A percentile compares a stretch with the other conserved stretches of the same genome.
Conservation (phyloP, 768 basidiomycete genomes). For the Suillus bovinus region DNA sequence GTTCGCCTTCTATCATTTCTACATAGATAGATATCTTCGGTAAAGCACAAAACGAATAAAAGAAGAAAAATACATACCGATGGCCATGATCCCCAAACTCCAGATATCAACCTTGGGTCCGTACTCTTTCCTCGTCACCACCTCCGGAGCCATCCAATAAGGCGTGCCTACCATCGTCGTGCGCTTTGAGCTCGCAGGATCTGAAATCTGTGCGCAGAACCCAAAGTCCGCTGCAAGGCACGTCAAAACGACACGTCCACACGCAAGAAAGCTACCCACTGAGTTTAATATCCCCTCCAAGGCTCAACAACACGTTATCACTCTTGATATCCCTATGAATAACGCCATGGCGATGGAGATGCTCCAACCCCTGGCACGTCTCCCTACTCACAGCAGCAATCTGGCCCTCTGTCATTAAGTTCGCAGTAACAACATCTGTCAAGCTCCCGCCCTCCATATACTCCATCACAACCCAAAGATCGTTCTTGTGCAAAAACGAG, state of each 20-base stretch:
- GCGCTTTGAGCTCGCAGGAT: slow-evolving; percentile 84
- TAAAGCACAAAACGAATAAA: slow-evolving; percentile 9
- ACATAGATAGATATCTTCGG: slow-evolving; percentile 12
- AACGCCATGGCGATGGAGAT: slow-evolving; percentile 93
- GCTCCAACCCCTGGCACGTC: slow-evolving; percentile 89
- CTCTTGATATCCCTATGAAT: slow-evolving; percentile 99
- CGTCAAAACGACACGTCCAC: not conserved
- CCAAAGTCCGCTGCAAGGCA: slow-evolving; percentile 83
- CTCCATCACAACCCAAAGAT: slow-evolving; percentile 99
- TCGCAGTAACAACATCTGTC: slow-evolving; percentile 89
- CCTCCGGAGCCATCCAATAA: slow-evolving; percentile 99
- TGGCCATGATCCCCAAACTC: slow-evolving; percentile 95
- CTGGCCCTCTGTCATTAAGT: slow-evolving; percentile 97
- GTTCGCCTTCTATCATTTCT: slow-evolving; percentile 99
- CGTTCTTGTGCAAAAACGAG: slow-evolving; percentile 96
- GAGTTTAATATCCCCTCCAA: slow-evolving; percentile 96
- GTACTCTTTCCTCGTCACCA: slow-evolving; percentile 96
- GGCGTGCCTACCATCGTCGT: slow-evolving; percentile 99
- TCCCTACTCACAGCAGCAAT: slow-evolving; percentile 96
- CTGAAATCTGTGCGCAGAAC: slow-evolving; percentile 97
- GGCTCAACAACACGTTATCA: slow-evolving; percentile 91
- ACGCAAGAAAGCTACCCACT: slow-evolving; percentile 57
- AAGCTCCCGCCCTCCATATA: slow-evolving; percentile 97
- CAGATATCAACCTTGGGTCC: slow-evolving; percentile 99
- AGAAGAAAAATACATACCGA: slow-evolving; percentile 55